Percentiles rank a stretch among this genome's conserved stretches.
Evolutionary conservation across 2,329 filamentous ascomycete genomes (phyloP).

Genomic region (Trichoderma sp.): DNA sequence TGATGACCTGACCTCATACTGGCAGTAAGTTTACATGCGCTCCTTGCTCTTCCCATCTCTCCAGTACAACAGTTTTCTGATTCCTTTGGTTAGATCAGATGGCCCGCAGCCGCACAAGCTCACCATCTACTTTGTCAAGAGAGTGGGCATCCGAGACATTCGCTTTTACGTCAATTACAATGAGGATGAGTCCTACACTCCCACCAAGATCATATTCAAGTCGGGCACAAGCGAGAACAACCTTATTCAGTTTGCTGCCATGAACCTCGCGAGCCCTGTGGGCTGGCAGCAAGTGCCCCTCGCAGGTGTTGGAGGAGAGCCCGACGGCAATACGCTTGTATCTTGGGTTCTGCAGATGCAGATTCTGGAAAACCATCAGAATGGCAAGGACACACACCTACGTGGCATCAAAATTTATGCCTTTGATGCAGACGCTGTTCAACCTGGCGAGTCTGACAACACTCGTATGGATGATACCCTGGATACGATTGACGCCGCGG

Average conservation of each 20-base stretch:
- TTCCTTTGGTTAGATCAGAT: conserved; percentile 57
- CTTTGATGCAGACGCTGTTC: conserved; percentile 48
- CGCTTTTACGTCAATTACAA: conserved; percentile 88
- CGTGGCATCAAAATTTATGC: conserved; percentile 85
- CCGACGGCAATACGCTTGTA: conserved; percentile 70
- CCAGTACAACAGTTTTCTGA: not conserved
- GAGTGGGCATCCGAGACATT: conserved; percentile 73
- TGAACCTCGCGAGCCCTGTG: conserved; percentile 72
- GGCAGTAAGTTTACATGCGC: conserved; percentile 58
- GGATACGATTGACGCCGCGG: conserved; percentile 25
- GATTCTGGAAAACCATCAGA: conserved; percentile 95
- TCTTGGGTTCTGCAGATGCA: conserved; percentile 88
- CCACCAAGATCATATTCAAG: conserved; percentile 83
- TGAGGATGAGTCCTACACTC: conserved; percentile 93
- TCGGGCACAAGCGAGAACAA: conserved; percentile 91
- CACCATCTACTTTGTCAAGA: conserved; percentile 81
- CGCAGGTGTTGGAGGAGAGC: conserved; percentile 51
- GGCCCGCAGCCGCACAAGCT: conserved; percentile 79
- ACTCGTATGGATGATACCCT: conserved; percentile 30
- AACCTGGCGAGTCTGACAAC: conserved; percentile 38
- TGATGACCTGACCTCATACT: conserved; percentile 70
- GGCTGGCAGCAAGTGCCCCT: conserved; percentile 88
- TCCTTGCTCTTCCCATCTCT: not conserved
- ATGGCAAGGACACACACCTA: conserved; percentile 98
- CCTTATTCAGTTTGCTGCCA: conserved; percentile 79